These are phyloP conservation scores for Aureobasidium sp. DNA, from an alignment of 2,329 filamentous ascomycete species.

Conservation along the genomic window DNA sequence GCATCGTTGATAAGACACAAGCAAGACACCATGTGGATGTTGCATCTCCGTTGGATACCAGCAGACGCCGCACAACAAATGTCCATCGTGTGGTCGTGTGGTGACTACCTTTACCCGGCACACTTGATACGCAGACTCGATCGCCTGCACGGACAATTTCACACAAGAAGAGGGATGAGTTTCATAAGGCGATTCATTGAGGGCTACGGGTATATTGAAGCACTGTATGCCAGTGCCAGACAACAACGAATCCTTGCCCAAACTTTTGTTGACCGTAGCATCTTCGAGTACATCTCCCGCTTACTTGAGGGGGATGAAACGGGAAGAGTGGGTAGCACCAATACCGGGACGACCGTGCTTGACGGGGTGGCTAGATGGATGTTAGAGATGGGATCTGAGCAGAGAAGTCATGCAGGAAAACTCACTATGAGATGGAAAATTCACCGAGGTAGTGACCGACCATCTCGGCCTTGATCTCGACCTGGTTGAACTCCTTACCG, in stretches of 20 bases:
- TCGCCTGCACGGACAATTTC: neutral
- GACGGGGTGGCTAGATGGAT: constrained; percentile 82
- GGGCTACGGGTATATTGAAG: constrained; percentile 16
- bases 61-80: too few species aligned
- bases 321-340: constrained; percentile 99
- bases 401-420: constrained; percentile 29
- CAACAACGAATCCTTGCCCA: constrained; percentile 14
- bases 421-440: constrained; percentile 99
- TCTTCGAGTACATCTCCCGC: constrained; percentile 14
- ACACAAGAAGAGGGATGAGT: constrained; percentile 4
- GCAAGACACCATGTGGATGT: neutral
- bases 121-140: too few species aligned
- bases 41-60: too few species aligned
- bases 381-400: constrained; percentile 32
- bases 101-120: too few species aligned
- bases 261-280: constrained; percentile 15
- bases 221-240: constrained; percentile 14
- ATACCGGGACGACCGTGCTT: constrained; percentile 99
- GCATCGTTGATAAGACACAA: neutral
- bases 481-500: constrained; percentile 99
- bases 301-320: constrained; percentile 99
- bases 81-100: too few species aligned
- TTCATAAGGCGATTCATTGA: constrained; percentile 17
- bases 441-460: constrained; percentile 98
- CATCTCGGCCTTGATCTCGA: constrained; percentile 99